These are phyloP conservation scores for Fomitiporia mediterranea DNA, from an alignment of 1,284 basidiomycete species.

Conservation along the genomic window DNA sequence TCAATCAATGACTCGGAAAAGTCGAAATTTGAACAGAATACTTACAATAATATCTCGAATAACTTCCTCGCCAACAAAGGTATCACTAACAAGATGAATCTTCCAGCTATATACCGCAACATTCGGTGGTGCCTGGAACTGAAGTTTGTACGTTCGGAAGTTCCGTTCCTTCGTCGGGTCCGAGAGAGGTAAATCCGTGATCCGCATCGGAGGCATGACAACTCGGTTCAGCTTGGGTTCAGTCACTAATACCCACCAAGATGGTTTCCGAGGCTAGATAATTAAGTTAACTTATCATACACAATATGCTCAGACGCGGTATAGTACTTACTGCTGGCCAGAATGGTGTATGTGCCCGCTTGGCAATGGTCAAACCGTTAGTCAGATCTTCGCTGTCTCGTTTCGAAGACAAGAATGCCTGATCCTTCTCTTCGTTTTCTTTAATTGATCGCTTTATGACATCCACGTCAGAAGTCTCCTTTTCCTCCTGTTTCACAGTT, in stretches of 20 bases:
- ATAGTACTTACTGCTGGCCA: conserved; percentile 75
- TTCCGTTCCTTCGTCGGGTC: conserved; percentile 54
- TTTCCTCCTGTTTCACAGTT: conserved; percentile 24
- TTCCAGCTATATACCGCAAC: conserved; percentile 89
- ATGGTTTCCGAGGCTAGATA: conserved; percentile 69
- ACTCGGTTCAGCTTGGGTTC: conserved; percentile 89
- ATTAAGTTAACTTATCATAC: conserved; percentile 2
- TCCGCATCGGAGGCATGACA: conserved; percentile 86
- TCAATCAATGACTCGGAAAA: not conserved
- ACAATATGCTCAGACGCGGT: not conserved
- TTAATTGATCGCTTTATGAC: conserved; percentile 46
- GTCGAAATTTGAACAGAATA: conserved; percentile 21
- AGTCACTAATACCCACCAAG: conserved; percentile 90
- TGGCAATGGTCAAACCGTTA: conserved; percentile 37
- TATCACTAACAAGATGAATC: conserved; percentile 81
- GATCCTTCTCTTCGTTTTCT: conserved; percentile 55
- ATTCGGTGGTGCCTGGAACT: conserved; percentile 91
- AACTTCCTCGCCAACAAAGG: conserved; percentile 82
- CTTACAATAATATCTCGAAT: conserved; percentile 67
- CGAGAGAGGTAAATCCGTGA: conserved; percentile 76
- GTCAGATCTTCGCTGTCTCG: conserved; percentile 59
- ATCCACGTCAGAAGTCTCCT: conserved; percentile 41
- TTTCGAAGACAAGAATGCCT: conserved; percentile 61
- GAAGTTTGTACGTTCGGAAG: conserved; percentile 82
- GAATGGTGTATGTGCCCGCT: conserved; percentile 85